These are phyloP conservation scores for Fusarium sp. DNA, from an alignment of 2,329 filamentous ascomycete species.

Conservation along the genomic window DNA sequence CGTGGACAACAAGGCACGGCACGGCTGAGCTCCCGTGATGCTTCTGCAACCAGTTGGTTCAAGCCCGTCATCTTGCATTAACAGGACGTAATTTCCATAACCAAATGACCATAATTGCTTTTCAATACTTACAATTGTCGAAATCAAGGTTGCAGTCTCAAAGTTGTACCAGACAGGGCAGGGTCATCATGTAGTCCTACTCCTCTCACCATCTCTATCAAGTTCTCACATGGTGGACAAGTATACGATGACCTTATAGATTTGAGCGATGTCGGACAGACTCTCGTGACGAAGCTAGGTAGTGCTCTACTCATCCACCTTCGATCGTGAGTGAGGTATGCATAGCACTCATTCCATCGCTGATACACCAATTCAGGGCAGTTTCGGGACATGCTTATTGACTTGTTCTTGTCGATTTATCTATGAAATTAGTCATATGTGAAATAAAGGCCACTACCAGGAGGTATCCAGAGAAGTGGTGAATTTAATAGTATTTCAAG, in stretches of 20 bases:
- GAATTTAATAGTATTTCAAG: no score
- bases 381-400: neutral
- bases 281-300: neutral
- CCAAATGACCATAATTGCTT: neutral
- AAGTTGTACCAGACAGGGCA: neutral
- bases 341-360: neutral
- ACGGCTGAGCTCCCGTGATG: neutral
- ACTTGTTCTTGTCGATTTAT: neutral
- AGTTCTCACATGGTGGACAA: neutral
- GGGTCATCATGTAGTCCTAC: neutral
- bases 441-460: neutral
- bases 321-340: neutral
- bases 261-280: rapidly evolving
- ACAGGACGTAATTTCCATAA: neutral
- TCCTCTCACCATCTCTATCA: no score
- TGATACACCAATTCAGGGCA: neutral
- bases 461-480: neutral
- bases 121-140: neutral
- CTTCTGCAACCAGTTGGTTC: neutral
- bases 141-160: neutral
- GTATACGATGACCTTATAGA: rapidly evolving
- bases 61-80: neutral
- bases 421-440: neutral
- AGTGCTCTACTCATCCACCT: neutral
- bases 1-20: neutral